These are phyloP conservation scores for Moricandia arvensis DNA, from an alignment of 345 rosid species.

Conservation along the genomic window DNA sequence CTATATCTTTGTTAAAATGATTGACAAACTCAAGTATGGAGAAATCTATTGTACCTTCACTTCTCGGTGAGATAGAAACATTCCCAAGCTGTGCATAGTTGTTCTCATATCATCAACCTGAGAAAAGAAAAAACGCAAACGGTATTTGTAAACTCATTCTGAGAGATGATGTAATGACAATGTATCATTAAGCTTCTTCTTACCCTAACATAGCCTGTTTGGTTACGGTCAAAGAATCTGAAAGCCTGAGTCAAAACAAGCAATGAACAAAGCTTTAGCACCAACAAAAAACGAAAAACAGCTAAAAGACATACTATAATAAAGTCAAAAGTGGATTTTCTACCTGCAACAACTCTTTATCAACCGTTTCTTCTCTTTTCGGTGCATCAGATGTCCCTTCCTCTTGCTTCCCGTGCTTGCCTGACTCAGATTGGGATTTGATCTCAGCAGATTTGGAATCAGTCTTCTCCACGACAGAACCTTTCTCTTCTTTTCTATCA, in stretches of 20 bases:
- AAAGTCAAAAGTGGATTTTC: not conserved
- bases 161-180: not conserved
- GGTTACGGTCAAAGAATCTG: constrained; percentile 90
- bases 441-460: constrained; percentile 35
- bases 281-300: not conserved
- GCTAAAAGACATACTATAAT: not conserved
- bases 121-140: not conserved
- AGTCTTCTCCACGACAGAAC: constrained; percentile 35
- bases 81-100: constrained; percentile 86
- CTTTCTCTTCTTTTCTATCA: constrained; percentile 42
- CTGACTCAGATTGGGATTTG: constrained; percentile 42
- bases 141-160: not conserved
- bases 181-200: not conserved
- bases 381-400: constrained; percentile 38
- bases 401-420: constrained; percentile 32
- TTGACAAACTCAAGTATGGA: not conserved
- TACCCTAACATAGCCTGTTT: constrained; percentile 83
- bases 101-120: constrained; percentile 97
- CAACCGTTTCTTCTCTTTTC: constrained; percentile 47
- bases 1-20: not conserved
- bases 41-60: constrained; percentile 64
- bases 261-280: constrained; percentile 16
- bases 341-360: constrained; percentile 88
- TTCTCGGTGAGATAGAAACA: constrained; percentile 72
- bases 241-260: constrained; percentile 60